Evolutionary conservation across 2,329 filamentous ascomycete genomes (phyloP).

Genomic region (Penicillium sp.): DNA sequence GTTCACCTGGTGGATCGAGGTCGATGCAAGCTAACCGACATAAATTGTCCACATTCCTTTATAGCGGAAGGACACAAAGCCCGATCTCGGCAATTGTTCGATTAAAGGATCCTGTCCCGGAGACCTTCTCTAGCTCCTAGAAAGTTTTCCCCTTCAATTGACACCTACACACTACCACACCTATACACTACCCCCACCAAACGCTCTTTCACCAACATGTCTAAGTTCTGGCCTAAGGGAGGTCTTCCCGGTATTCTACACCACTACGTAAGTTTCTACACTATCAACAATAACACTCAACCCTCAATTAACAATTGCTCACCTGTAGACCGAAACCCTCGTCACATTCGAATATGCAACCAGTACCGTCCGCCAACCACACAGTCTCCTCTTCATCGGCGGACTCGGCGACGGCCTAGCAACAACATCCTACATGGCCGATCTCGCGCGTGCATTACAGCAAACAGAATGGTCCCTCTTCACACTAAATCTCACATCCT

Average conservation of each 20-base stretch:
- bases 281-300: background rate
- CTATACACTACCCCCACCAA: background rate
- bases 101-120: background rate
- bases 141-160: background rate
- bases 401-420: conserved; percentile 58
- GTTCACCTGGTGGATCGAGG: background rate
- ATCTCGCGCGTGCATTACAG: conserved; percentile 48
- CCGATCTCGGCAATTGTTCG: conserved; percentile 17
- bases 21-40: conserved; percentile 1
- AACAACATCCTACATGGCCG: conserved; percentile 53
- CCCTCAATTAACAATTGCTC: conserved; percentile 11
- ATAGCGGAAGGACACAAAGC: conserved; percentile 1
- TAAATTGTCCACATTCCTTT: background rate
- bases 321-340: conserved; percentile 30
- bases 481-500: conserved; percentile 51
- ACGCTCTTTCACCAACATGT: conserved; percentile 20
- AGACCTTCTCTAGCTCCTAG: background rate
- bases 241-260: conserved; percentile 38
- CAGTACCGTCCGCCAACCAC: conserved; percentile 30
- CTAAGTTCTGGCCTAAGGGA: conserved; percentile 38
- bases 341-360: conserved; percentile 43
- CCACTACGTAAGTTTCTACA: conserved; percentile 33
- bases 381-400: conserved; percentile 58
- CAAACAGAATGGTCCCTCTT: conserved; percentile 54
- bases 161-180: background rate